Evolutionary conservation across 2,329 filamentous ascomycete species (phyloP).

Genomic region (Aspergillus flavus): DNA sequence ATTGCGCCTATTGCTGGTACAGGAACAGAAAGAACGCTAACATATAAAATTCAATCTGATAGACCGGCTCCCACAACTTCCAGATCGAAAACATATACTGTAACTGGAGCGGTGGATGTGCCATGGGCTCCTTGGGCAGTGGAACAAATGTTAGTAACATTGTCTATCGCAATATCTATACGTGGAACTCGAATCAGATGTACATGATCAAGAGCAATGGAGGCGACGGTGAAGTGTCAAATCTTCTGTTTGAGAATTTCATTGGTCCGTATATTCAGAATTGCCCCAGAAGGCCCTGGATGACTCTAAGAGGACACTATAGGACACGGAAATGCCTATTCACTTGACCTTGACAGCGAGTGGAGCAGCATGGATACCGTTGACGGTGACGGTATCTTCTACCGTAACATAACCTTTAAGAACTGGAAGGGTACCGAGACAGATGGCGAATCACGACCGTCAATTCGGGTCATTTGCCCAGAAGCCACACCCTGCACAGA

Average conservation of each 20-base stretch:
- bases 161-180: slow-evolving; percentile 60
- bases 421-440: slow-evolving; percentile 58
- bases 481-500: slow-evolving; percentile 55
- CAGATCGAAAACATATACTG: slow-evolving; percentile 64
- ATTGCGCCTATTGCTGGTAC: slow-evolving; percentile 3
- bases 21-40: neutral
- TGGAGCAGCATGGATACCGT: slow-evolving; percentile 50
- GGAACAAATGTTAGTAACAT: slow-evolving; percentile 55
- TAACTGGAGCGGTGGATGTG: slow-evolving; percentile 62
- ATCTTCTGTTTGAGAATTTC: slow-evolving; percentile 59
- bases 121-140: slow-evolving; percentile 57
- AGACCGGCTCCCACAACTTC: slow-evolving; percentile 55
- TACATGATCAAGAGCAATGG: slow-evolving; percentile 65
- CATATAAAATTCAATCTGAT: neutral
- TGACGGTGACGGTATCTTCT: slow-evolving; percentile 54
- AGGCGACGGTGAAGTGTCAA: slow-evolving; percentile 55
- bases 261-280: slow-evolving; percentile 35
- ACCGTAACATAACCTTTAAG: slow-evolving; percentile 55
- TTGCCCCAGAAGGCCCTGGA: neutral
- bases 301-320: neutral
- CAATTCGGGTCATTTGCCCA: slow-evolving; percentile 57
- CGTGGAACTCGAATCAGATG: slow-evolving; percentile 62
- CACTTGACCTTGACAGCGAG: slow-evolving; percentile 57
- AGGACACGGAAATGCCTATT: slow-evolving; percentile 62
- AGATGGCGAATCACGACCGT: slow-evolving; percentile 55